These are phyloP conservation scores for Meyerozyma smithsonii DNA, from an alignment of 1,139 yeast genomes.

Conservation along the genomic window DNA sequence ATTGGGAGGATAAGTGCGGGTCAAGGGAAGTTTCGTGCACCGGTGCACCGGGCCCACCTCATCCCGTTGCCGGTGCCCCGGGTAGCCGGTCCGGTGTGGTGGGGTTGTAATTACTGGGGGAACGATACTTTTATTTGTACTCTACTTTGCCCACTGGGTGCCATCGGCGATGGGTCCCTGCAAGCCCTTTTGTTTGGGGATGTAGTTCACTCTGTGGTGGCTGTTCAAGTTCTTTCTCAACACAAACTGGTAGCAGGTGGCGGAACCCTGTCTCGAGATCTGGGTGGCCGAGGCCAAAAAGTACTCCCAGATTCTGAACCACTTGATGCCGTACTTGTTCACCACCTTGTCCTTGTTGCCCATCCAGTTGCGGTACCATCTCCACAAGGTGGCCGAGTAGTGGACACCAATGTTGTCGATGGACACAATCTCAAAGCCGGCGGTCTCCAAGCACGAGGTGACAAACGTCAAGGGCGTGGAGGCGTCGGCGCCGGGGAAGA, in stretches of 20 bases:
- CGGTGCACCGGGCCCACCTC: neutral
- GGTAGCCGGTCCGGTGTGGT: too few relatives aligned
- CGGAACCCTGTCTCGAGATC: constrained; percentile 89
- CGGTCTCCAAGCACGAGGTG: constrained; percentile 68
- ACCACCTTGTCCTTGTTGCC: constrained; percentile 74
- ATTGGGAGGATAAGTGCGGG: neutral
- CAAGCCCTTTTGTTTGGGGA: constrained; percentile 75
- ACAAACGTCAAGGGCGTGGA: constrained; percentile 90
- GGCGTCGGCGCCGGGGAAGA: constrained; percentile 98
- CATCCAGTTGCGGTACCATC: constrained; percentile 95
- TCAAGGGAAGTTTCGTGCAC: neutral
- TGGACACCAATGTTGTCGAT: constrained; percentile 90
- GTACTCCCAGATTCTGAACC: constrained; percentile 94
- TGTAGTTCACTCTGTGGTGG: constrained; percentile 77
- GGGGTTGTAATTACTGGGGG: too few relatives aligned
- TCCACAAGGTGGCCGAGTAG: constrained; percentile 87
- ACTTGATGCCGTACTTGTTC: constrained; percentile 78
- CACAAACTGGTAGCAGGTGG: constrained; percentile 87
- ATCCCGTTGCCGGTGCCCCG: too few relatives aligned
- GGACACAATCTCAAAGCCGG: constrained; percentile 82
- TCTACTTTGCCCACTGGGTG: constrained; percentile 45
- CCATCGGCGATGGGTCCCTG: constrained; percentile 57
- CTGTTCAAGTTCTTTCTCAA: constrained; percentile 86
- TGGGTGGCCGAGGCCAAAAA: constrained; percentile 80
- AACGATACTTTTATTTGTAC: too few relatives aligned